Evolutionary conservation across 2,329 filamentous ascomycete species (phyloP), one percentile per base, ranked within the genome.

Genomic region (Aspergillus arachidicola): DNA sequence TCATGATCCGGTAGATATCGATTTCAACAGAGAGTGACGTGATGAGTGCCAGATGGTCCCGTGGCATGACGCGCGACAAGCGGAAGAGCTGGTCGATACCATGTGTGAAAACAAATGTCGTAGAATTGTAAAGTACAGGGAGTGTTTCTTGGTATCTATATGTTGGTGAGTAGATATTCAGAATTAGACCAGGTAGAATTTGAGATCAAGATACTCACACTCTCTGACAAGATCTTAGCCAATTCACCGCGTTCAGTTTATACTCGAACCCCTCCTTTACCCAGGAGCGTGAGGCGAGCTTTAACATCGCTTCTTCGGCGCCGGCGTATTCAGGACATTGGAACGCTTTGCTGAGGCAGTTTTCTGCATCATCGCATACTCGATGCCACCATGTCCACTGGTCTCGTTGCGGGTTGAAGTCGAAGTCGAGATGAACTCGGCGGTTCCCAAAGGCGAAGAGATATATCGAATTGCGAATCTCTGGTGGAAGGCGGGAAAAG

Each of bases 301-400:
- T 55, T 6, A 63, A 32, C 63, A 63, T 63, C 6, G 63, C 45
- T 4, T 36, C 48, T 50, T 65, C 63, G 1, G 63, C 63, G 9
- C 50, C 60, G 7, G 55, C 63, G 58, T 60, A 57, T 28, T 65
- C 63, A 0, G 63, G 60, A 32, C 63, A 65, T 6, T 57, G 34
- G 21, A 65, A 63, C 21, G 53, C 4, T 32, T 63, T 63, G 4
- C 45, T 48, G 4, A 45, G 58, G 14, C 63, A 65, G 30, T 59
- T 28, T 1, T 51, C 38, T 4, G 34, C 48, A 45, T 65, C 63
- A n/a, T 65, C 60, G 21, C 60, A 65, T 9, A 59, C 34, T 11
- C 63, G 54, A 46, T 65, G 61, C 63, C 63, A 63, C 63, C 63
- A 65, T 12, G 16, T 43, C 63, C 63, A 65, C 32, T 21, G 30